A percentile compares a stretch with the other conserved stretches of the same genome.
Conservation (phyloP, 2,329 filamentous ascomycete species). For the Thielaviopsis populi region DNA sequence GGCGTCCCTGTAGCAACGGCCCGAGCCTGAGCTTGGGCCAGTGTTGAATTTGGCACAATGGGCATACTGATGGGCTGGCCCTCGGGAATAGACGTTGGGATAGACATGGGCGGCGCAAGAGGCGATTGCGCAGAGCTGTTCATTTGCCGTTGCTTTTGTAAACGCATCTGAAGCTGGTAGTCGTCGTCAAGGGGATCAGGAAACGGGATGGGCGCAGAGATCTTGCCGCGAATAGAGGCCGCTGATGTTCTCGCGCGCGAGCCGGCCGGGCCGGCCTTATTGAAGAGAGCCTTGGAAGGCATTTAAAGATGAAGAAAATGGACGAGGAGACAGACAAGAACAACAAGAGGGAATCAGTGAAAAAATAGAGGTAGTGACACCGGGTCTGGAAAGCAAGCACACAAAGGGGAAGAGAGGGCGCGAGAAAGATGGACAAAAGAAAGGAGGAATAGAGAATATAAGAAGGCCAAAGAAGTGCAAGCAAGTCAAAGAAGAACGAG, state of each 20-base stretch:
- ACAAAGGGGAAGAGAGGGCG: neutral
- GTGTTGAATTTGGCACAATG: conserved; percentile 12
- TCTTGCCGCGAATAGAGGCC: conserved; percentile 40
- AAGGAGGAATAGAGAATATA: neutral
- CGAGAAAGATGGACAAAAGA: neutral
- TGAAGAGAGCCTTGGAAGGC: conserved; percentile 16
- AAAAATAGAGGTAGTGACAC: neutral
- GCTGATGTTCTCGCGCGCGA: conserved; percentile 14
- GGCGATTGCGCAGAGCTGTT: conserved; percentile 21
- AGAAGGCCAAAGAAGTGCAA: neutral
- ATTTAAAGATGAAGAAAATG: neutral
- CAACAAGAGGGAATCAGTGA: neutral
- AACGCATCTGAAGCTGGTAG: conserved; percentile 24
- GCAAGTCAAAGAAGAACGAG: neutral
- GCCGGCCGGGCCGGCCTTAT: conserved; percentile 26
- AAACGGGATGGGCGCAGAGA: conserved; percentile 47
- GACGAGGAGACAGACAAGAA: neutral
- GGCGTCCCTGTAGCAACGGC: conserved; percentile 1
- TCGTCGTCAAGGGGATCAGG: conserved; percentile 35
- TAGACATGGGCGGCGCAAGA: conserved; percentile 14
- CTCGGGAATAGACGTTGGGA: conserved; percentile 9
- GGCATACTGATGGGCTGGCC: conserved; percentile 14
- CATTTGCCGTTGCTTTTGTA: neutral
- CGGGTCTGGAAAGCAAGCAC: neutral
- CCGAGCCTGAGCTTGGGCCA: conserved; percentile 10